phyloP scores from a whole-genome alignment of 768 basidiomycete genomes.

The Suillus tomentosus region DNA sequence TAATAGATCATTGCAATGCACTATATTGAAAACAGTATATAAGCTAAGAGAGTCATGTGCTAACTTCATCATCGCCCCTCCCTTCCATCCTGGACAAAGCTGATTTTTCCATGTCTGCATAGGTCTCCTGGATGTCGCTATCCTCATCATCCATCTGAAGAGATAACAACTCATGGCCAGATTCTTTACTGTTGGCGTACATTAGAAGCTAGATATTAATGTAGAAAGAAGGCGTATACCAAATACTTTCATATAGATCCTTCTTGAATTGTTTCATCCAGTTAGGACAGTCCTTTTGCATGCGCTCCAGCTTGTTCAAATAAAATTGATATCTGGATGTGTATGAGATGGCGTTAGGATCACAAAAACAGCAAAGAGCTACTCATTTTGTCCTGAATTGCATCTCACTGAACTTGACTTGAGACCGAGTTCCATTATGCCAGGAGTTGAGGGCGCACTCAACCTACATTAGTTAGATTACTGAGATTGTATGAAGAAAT shows the following conservation, averaged over 20 bases:
- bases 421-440: background rate
- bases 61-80: background rate
- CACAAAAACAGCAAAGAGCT: background rate
- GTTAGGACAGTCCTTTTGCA: slow-evolving; percentile 1
- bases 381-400: background rate
- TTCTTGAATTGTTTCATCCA: slow-evolving; percentile 2
- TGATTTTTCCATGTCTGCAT: slow-evolving; percentile 1
- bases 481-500: background rate
- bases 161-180: background rate
- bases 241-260: slow-evolving; percentile 3
- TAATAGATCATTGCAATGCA: too few relatives aligned
- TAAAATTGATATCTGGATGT: background rate
- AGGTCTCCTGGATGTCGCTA: background rate
- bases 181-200: background rate
- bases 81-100: background rate
- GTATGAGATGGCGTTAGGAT: too few relatives aligned
- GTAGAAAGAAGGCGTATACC: background rate
- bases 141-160: background rate
- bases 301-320: background rate
- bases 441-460: background rate
- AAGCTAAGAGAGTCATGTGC: background rate
- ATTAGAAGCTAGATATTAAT: background rate
- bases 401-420: slow-evolving; percentile 1
- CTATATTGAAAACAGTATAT: background rate
- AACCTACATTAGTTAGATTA: background rate